These are phyloP conservation scores for Tephrocybe sp. DNA, from an alignment of 768 basidiomycete species.

Conservation along the genomic window DNA sequence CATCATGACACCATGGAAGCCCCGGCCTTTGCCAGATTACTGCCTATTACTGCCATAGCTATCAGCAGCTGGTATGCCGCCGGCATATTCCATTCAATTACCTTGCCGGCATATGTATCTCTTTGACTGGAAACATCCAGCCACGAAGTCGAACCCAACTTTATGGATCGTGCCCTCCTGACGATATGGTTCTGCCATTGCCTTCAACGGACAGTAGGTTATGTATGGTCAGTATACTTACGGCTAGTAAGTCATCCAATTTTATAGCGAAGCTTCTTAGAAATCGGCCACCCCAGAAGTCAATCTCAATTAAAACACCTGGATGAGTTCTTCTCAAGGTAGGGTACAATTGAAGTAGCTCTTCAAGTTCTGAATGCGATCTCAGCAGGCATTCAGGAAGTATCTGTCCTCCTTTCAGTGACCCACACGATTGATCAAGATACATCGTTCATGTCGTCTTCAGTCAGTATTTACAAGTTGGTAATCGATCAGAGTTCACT, in stretches of 20 bases:
- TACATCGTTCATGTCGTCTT: not conserved
- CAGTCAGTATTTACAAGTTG: not conserved
- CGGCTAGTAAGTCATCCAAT: not conserved
- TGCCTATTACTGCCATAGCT: too few species aligned
- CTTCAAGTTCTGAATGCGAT: not conserved
- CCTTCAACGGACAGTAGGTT: not conserved
- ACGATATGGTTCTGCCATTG: not conserved
- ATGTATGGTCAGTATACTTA: not conserved
- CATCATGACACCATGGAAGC: too few species aligned
- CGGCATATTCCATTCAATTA: not conserved
- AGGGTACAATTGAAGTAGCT: not conserved
- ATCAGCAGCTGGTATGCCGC: not conserved
- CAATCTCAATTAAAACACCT: conserved; percentile 2
- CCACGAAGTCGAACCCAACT: too few species aligned
- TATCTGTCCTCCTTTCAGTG: not conserved
- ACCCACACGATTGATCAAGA: not conserved
- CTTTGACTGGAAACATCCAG: not conserved
- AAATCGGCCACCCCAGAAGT: conserved; percentile 1
- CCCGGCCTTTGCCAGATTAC: too few species aligned
- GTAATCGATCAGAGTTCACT: conserved; percentile 4
- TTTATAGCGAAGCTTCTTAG: not conserved
- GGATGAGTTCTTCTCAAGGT: conserved; percentile 6
- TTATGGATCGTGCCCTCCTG: not conserved
- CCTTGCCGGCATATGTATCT: not conserved
- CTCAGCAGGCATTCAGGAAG: not conserved